Evolutionary conservation across 805 yeast genomes (phyloP).

Genomic region (Starmerella floricola): DNA sequence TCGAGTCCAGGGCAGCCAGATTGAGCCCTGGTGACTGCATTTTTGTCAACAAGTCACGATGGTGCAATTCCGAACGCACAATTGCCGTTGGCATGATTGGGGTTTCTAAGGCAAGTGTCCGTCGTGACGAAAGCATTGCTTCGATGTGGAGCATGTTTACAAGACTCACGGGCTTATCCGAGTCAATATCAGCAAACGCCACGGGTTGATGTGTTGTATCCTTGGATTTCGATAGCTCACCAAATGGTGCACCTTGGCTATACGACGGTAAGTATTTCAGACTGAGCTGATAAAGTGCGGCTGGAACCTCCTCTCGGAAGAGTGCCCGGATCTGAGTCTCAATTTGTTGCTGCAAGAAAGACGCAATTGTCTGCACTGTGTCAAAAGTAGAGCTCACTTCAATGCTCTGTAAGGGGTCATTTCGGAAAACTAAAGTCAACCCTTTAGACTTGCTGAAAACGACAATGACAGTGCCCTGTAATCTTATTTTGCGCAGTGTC

Average conservation of each 20-base stretch:
- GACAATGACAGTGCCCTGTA: constrained; percentile 72
- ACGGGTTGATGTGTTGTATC: constrained; percentile 29
- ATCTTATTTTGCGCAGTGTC: constrained; percentile 54
- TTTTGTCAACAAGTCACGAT: constrained; percentile 13
- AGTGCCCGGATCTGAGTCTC: constrained; percentile 68
- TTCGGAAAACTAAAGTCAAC: constrained; percentile 71
- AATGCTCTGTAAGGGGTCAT: constrained; percentile 77
- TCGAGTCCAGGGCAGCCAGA: constrained; percentile 3
- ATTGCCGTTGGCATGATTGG: constrained; percentile 47
- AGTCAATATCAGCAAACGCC: constrained; percentile 41
- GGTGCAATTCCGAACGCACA: constrained; percentile 41
- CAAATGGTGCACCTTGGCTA: background rate
- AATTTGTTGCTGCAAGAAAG: constrained; percentile 67
- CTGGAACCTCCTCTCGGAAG: constrained; percentile 74
- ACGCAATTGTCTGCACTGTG: constrained; percentile 70
- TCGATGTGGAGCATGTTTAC: constrained; percentile 57
- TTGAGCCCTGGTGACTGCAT: constrained; percentile 4
- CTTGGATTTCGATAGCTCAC: background rate
- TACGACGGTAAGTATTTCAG: constrained; percentile 43
- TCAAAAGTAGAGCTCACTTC: constrained; percentile 81
- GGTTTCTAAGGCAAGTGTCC: constrained; percentile 61
- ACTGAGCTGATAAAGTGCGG: constrained; percentile 62
- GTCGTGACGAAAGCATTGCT: constrained; percentile 59
- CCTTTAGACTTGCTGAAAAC: constrained; percentile 77
- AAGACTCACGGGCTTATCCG: constrained; percentile 53